These are phyloP conservation scores for Punica granatum DNA, from an alignment of 345 rosid species.

Conservation along the genomic window DNA sequence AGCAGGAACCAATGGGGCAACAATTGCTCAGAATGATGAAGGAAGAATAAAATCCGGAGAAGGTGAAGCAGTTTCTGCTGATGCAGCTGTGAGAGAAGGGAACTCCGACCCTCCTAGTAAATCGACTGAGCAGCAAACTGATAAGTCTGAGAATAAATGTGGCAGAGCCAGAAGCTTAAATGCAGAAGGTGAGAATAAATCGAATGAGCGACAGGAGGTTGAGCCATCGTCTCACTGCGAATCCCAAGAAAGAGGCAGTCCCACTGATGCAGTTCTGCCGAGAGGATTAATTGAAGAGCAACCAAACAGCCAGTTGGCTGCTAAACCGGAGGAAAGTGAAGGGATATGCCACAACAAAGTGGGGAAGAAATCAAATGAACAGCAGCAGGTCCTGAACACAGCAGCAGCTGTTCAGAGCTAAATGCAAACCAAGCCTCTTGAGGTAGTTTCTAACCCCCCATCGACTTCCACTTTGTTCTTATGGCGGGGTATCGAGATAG, in stretches of 20 bases:
- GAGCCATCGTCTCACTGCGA: not conserved
- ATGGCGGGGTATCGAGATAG: not conserved
- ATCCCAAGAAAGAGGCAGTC: not conserved
- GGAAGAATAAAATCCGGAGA: slow-evolving; percentile 29
- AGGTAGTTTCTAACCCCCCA: not conserved
- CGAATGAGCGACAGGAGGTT: slow-evolving; percentile 18
- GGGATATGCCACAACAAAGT: slow-evolving; percentile 7
- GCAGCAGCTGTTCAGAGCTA: slow-evolving; percentile 60
- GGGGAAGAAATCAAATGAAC: slow-evolving; percentile 20
- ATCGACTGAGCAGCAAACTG: slow-evolving; percentile 6
- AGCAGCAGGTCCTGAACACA: slow-evolving; percentile 27
- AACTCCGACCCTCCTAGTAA: slow-evolving; percentile 24
- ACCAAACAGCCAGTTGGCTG: slow-evolving; percentile 14
- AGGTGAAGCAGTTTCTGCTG: slow-evolving; percentile 16
- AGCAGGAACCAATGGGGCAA: slow-evolving; percentile 15
- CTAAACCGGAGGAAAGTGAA: slow-evolving; percentile 19
- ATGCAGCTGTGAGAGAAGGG: slow-evolving; percentile 16
- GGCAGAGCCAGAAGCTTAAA: not conserved
- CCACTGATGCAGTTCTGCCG: slow-evolving; percentile 10
- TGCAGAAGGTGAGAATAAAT: not conserved
- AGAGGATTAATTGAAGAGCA: not conserved
- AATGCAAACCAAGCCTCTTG: slow-evolving; percentile 2
- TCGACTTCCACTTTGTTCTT: not conserved
- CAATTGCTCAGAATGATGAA: slow-evolving; percentile 23
- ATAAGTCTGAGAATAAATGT: not conserved